Evolutionary conservation across 139 green algal species (phyloP), one percentile per base, ranked within the genome.

Genomic region (Auxenochlorella pyrenoidosa): DNA sequence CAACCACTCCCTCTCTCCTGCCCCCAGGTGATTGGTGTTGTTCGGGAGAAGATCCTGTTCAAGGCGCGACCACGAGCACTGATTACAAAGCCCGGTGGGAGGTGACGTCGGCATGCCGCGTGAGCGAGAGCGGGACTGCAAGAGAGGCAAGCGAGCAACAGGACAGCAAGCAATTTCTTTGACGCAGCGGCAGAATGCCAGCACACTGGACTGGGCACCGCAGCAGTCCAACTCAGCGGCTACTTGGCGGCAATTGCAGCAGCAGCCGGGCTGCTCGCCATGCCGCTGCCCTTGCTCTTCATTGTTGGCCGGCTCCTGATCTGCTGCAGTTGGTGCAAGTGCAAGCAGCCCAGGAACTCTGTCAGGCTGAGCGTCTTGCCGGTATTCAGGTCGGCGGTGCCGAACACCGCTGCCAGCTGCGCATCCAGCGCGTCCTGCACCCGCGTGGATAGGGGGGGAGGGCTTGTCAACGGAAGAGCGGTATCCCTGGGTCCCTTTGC

Each of bases 321-420:
- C 85, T 95, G 92, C 88, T 95, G 95, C 54, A 97, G 88, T 83
- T 95, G 91, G 84, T 91, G 93, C 22, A 91, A 81, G 82, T 97
- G 93, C 44, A 99, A 72, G 90, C 93, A 95, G 68, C 93, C 72
- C 75, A 99, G 83, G 88, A 98, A 99, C 90, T 99, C 95, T 6
- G 94, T 97, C 32, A 99, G 92, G 16, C 93, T 95, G 0, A 99
- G 90, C 18, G 96, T 95, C 86, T 97, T 97, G 63, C 94, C 94
- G 87, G 90, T 95, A 93, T 98, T 98, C 2, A 97, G 92, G 93
- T 98, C 96, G 30, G 93, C 94, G 0, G 95, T 97, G 44, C 97
- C 96, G 93, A 99, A 99, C 47, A 98, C 95, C 79, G 97, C 96
- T 78, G 97, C 92, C 71, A 99, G 92, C 90, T 98, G 94, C 30